Conservation (phyloP, 2,329 filamentous ascomycete species). For the Fusarium virguliforme region DNA sequence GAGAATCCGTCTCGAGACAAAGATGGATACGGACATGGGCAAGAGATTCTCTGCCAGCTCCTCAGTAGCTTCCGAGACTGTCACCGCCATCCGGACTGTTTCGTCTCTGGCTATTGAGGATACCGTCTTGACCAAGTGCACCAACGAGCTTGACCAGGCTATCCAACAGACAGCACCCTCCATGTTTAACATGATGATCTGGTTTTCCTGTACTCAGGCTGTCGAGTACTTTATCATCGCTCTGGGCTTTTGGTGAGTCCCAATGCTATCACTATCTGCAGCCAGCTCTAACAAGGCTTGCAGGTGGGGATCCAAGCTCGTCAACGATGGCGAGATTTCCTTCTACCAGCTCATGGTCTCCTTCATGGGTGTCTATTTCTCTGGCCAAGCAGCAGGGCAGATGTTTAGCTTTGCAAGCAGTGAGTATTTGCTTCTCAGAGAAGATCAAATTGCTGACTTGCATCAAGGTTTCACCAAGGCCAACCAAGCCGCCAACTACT, state of each 20-base stretch:
- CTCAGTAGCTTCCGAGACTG: slow-evolving; percentile 60
- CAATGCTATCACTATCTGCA: background rate
- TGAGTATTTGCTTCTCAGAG: slow-evolving; percentile 30
- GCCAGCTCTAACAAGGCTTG: background rate
- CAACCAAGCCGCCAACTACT: slow-evolving; percentile 64
- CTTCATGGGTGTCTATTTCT: slow-evolving; percentile 66
- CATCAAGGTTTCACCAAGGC: slow-evolving; percentile 64
- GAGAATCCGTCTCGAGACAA: slow-evolving; percentile 58
- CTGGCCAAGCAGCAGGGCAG: slow-evolving; percentile 56
- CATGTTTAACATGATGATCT: slow-evolving; percentile 54
- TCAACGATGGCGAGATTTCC: slow-evolving; percentile 62
- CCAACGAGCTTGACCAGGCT: slow-evolving; percentile 50
- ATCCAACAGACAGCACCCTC: slow-evolving; percentile 45
- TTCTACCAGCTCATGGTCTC: slow-evolving; percentile 67
- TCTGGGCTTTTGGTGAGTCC: slow-evolving; percentile 57
- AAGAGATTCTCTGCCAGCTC: slow-evolving; percentile 55
- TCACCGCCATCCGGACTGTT: slow-evolving; percentile 58
- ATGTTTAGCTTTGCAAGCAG: slow-evolving; percentile 64
- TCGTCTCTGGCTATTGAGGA: slow-evolving; percentile 60
- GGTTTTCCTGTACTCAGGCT: slow-evolving; percentile 55
- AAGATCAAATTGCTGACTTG: slow-evolving; percentile 1
- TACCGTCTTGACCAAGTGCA: slow-evolving; percentile 51
- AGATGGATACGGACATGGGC: slow-evolving; percentile 55
- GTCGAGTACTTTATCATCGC: slow-evolving; percentile 57
- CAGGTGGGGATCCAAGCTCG: slow-evolving; percentile 55